These are phyloP conservation scores for Aspergillus tamarii DNA, from an alignment of 2,329 filamentous ascomycete species.

Conservation along the genomic window DNA sequence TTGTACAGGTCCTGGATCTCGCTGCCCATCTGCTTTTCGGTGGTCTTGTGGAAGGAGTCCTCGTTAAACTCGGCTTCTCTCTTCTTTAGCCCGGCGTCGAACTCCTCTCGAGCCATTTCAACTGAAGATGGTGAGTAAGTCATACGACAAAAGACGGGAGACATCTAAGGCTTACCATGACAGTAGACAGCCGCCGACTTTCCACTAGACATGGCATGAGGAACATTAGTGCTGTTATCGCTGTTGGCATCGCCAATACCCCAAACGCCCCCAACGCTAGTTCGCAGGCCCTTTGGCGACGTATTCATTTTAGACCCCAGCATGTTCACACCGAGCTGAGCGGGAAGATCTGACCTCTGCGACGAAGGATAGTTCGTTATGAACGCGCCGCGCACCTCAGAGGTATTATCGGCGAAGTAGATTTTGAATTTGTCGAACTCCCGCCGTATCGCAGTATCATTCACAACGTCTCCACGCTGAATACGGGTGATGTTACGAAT, in stretches of 20 bases:
- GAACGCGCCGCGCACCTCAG: neutral
- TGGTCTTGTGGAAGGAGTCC: neutral
- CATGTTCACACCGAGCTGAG: neutral
- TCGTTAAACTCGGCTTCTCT: neutral
- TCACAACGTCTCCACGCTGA: neutral
- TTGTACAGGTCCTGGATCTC: neutral
- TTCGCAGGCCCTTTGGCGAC: neutral
- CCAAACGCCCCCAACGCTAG: neutral
- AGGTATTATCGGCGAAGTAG: neutral
- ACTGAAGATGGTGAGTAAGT: neutral
- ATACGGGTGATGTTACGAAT: neutral
- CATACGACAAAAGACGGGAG: neutral
- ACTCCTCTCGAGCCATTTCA: neutral
- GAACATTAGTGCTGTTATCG: neutral
- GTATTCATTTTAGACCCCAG: neutral
- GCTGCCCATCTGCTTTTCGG: neutral
- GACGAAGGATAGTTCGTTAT: neutral
- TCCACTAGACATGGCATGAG: neutral
- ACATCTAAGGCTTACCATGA: neutral
- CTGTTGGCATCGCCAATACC: neutral
- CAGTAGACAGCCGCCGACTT: neutral
- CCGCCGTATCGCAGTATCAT: neutral
- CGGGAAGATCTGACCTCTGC: neutral
- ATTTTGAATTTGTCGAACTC: neutral
- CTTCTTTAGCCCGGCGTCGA: neutral